Base-by-base conservation (phyloP, 1,284 basidiomycete species). In the Heterobasidion parviporum region DNA sequence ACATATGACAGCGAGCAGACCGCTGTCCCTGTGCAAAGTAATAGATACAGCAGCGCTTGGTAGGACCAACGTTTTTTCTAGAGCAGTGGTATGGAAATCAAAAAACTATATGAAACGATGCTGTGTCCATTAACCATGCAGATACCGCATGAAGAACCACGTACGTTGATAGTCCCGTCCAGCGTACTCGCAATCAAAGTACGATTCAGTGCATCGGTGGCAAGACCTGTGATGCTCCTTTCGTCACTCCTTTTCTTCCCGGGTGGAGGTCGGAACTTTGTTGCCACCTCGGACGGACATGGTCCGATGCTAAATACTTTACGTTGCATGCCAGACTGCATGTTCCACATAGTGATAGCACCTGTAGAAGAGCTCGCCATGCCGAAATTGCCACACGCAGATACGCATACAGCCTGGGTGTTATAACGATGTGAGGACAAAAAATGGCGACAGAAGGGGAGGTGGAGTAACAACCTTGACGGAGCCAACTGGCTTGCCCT, bases 361-460 rank as follows among this genome's bases (percentile, higher is more conserved):
- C 92, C 92, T 0, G 81, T 85, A 1, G 89, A 89, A 1, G 89
- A 89, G 32, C 91, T 84, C 1, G 87, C 88, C 6, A 99, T 72
- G 44, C 90, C 93, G 69, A 98, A 99, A 68, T 99, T 99, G 14
- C 97, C 97, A 67, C 97, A 99, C 0, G 92, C 89, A 12, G 94
- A 90, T 14, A 98, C 89, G 62, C 88, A 92, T 10, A 94, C 89
- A n/a, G 87, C 80, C 89, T 92, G 20, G 62, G n/a, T 10, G 10
- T n/a, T 6, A 41, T 41, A 41, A 12, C 38, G n/a, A 12, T 41
- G 26, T 10, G 52, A 34, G 2, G 36, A 55, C n/a, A 46, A 18
- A 8, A 26, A 45, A 58, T n/a, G 54, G 36, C 46, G 10, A 47
- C 26, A 53, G 16, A 8, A 52, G 20, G 8, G 34, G n/a, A 55